phyloP scores from a whole-genome alignment of 2,329 filamentous ascomycete species.

The Fusarium marasasianum region DNA sequence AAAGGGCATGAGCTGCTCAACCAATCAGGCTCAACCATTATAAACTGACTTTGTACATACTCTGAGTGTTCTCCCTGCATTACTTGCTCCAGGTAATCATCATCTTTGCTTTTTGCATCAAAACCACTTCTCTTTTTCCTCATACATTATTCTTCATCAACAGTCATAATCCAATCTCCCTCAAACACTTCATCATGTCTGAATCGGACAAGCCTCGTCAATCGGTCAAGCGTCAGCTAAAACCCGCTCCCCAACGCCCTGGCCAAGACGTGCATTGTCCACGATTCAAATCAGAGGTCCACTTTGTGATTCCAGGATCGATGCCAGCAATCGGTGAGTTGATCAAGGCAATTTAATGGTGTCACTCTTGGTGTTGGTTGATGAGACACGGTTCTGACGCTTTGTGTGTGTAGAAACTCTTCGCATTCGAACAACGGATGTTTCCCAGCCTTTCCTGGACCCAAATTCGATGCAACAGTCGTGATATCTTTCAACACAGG shows the following conservation, averaged over 20 bases:
- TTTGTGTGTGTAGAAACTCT: conserved; percentile 34
- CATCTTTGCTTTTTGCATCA: not conserved
- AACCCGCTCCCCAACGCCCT: conserved; percentile 36
- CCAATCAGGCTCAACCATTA: conserved; percentile 1
- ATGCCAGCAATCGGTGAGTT: conserved; percentile 41
- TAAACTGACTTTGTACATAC: not conserved
- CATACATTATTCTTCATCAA: not conserved
- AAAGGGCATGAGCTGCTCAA: not conserved
- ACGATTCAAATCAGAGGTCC: conserved; percentile 41
- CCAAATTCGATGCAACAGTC: conserved; percentile 36
- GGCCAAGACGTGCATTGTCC: conserved; percentile 40
- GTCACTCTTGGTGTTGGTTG: not conserved
- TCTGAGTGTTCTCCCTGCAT: not conserved
- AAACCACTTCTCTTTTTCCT: not conserved
- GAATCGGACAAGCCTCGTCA: conserved; percentile 15
- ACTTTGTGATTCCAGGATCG: conserved; percentile 43
- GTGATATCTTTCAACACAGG: conserved; percentile 3
- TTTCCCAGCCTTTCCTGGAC: conserved; percentile 50
- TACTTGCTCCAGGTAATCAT: not conserved
- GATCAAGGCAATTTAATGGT: not conserved
- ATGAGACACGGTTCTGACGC: not conserved
- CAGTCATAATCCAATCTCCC: not conserved
- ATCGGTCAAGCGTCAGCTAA: conserved; percentile 38
- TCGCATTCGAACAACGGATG: conserved; percentile 42
- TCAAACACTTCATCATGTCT: conserved; percentile 24